Conservation (phyloP, 2,329 filamentous ascomycete genomes). For the Arthroderma uncinatum region DNA sequence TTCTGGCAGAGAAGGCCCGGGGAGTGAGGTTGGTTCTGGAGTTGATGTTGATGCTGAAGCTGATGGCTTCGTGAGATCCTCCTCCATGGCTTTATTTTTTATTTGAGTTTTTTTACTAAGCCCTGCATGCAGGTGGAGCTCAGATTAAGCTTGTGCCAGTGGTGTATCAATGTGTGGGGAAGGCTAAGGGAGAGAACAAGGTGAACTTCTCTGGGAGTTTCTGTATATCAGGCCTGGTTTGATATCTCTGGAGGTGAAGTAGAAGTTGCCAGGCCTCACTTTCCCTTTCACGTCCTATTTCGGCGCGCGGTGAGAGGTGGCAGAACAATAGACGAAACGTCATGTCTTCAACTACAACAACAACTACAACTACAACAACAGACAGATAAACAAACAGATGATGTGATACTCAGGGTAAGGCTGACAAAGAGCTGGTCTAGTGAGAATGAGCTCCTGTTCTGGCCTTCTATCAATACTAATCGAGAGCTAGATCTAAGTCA, state of each 20-base stretch:
- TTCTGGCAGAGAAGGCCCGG: neutral
- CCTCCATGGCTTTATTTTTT: neutral
- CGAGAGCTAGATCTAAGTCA: too few relatives aligned
- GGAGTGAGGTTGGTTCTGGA: neutral
- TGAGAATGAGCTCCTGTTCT: neutral
- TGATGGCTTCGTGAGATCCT: neutral
- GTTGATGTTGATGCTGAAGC: neutral
- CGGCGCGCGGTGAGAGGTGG: neutral
- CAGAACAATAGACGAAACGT: neutral
- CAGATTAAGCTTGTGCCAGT: neutral
- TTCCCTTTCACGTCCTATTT: neutral
- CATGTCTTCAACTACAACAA: neutral
- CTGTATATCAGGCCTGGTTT: neutral
- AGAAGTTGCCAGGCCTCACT: neutral
- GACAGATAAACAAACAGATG: neutral
- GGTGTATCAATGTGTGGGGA: too few relatives aligned
- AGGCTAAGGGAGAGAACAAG: too few relatives aligned
- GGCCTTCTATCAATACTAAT: neutral
- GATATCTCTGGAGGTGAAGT: neutral
- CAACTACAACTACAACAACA: neutral
- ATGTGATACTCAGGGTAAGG: too few relatives aligned
- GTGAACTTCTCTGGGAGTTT: too few relatives aligned
- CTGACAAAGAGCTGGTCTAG: neutral
- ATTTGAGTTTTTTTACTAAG: neutral
- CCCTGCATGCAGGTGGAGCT: neutral